Evolutionary conservation across 2,329 filamentous ascomycete genomes (phyloP).

Genomic region (Ophiostoma perfectum): DNA sequence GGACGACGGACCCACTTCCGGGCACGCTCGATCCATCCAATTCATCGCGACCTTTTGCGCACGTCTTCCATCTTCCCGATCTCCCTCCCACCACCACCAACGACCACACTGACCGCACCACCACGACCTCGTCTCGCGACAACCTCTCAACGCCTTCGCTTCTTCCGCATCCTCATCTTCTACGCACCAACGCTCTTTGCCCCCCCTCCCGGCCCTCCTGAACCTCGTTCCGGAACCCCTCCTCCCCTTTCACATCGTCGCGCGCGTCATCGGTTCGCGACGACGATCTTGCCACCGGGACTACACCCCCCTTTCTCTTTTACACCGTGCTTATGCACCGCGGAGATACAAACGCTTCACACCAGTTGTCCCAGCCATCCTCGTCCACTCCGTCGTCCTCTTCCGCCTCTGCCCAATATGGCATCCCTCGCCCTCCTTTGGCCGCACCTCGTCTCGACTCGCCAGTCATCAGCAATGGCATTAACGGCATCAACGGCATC

Average conservation of each 20-base stretch:
- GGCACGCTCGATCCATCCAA: not conserved
- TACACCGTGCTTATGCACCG: conserved; percentile 57
- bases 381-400: conserved; percentile 32
- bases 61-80: not conserved
- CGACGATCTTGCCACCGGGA: conserved; percentile 14
- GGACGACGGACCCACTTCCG: not conserved
- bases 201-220: not conserved
- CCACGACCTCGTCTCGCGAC: not conserved
- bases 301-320: conserved; percentile 2
- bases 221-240: conserved; percentile 1
- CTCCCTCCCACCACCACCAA: not conserved
- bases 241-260: not conserved
- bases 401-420: conserved; percentile 49
- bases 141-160: not conserved
- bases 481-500: not conserved
- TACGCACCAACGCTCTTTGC: not conserved
- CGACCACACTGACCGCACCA: not conserved
- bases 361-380: conserved; percentile 28
- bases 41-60: not conserved
- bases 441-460: not conserved
- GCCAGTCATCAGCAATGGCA: too few species aligned
- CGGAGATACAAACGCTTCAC: conserved; percentile 45
- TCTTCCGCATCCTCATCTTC: not conserved
- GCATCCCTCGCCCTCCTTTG: conserved; percentile 40
- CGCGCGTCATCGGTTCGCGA: conserved; percentile 16